Conservation (phyloP, 371 early-diverging fungal genomes). For the Coemansia sp. region DNA sequence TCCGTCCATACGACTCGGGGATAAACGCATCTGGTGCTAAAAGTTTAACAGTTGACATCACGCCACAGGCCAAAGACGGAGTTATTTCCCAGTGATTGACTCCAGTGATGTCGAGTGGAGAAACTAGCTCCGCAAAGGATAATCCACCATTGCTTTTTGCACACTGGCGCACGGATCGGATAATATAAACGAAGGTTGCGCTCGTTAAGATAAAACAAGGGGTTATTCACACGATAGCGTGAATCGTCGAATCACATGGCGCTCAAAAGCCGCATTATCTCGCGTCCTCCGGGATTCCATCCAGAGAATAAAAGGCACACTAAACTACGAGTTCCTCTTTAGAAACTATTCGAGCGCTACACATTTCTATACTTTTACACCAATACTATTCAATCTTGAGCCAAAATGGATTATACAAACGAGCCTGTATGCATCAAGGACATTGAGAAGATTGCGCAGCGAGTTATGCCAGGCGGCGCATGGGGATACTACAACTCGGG, state of each 20-base stretch:
- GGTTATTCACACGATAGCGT: neutral
- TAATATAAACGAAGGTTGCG: neutral
- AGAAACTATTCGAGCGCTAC: neutral
- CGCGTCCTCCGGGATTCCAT: neutral
- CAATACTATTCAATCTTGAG: neutral
- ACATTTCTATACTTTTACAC: neutral
- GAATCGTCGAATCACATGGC: slow-evolving; percentile 1
- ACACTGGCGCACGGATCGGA: neutral
- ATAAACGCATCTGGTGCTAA: neutral
- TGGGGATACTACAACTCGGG: slow-evolving; percentile 88
- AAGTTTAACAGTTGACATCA: neutral
- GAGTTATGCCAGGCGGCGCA: slow-evolving; percentile 52
- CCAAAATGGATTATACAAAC: slow-evolving; percentile 9
- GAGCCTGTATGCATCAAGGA: slow-evolving; percentile 47
- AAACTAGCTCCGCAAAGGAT: neutral
- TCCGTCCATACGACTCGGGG: neutral
- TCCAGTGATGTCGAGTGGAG: neutral
- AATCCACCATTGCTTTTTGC: neutral
- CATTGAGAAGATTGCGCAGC: slow-evolving; percentile 35
- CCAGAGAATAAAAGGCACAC: neutral
- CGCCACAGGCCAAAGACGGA: neutral
- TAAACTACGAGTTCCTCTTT: neutral
- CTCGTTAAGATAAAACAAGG: neutral
- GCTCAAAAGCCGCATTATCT: neutral
- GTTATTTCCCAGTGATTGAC: neutral